Evolutionary conservation across 768 basidiomycete species (phyloP), one percentile per base, ranked within the genome.

Genomic region (Boletus rubescentipes): DNA sequence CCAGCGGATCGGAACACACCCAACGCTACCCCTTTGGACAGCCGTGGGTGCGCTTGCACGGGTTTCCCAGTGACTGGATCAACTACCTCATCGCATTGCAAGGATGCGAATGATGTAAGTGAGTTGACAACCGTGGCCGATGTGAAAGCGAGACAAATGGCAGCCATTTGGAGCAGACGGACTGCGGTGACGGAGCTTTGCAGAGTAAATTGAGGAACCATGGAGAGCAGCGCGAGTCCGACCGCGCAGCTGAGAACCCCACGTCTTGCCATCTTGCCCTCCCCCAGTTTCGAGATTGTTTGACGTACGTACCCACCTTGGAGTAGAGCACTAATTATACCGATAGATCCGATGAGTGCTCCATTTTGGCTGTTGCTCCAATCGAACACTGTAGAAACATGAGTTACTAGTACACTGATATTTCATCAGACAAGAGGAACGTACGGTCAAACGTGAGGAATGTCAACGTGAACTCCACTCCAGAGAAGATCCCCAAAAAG

Each of bases 281-380:
- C 92, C 20, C 92, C 90, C 21, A 86, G 75, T 60, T 82, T 86
- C 18, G 87, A 75, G 36, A 86, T 85, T 1, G 84, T 79, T 10
- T 91, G 85, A 10, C 96, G 89, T 40, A 96, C 93, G 72, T 98
- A 97, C 54, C 93, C 92, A 29, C 95, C 96, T 75, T 98, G 95
- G 0, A 98, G 77, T 0, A 93, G 70, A 2, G 94, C 91, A 57
- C 91, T 92, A 53, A 98, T 75, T 63, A 99, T 81, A 20, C 96
- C 96, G 60, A 98, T 96, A 36, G 86, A 88, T 32, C 77, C 88
- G 31, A 95, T 89, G 35, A 96, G 80, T 53, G 78, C 79, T 16
- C 93, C 93, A 58, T 95, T 96, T 64, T 95, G 88, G 59, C 79
- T 85, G 71, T 94, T 94, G 64, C 80, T 85, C 91, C 90, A 93